Conservation (phyloP, 306 rosid species). For the Macrotyloma uniflorum region DNA sequence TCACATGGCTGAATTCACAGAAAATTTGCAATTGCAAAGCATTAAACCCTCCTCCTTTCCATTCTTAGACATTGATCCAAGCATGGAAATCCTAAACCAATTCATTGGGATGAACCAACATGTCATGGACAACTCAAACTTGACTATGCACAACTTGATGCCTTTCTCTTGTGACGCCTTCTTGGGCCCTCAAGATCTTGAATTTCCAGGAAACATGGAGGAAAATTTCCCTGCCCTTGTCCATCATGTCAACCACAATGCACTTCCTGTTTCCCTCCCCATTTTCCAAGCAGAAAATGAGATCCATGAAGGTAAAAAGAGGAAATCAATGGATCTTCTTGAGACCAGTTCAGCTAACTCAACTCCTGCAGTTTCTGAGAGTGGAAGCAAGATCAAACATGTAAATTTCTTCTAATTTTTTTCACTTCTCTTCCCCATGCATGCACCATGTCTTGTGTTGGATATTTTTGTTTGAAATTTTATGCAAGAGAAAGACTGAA, state of each 20-base stretch:
- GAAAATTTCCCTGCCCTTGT: conserved; percentile 48
- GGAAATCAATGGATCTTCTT: conserved; percentile 55
- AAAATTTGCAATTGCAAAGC: conserved; percentile 64
- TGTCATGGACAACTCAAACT: conserved; percentile 50
- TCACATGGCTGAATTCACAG: conserved; percentile 75
- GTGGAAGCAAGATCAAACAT: conserved; percentile 51
- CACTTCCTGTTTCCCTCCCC: conserved; percentile 35
- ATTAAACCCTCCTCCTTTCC: conserved; percentile 56
- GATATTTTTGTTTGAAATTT: background rate
- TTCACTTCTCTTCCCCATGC: background rate
- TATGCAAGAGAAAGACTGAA: background rate
- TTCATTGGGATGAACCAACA: conserved; percentile 47
- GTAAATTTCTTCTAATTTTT: conserved; percentile 38
- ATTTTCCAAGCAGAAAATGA: conserved; percentile 42
- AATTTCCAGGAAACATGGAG: conserved; percentile 53
- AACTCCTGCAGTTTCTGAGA: conserved; percentile 64
- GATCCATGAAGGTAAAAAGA: conserved; percentile 56
- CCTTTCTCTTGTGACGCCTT: conserved; percentile 59
- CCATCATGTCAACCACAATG: conserved; percentile 41
- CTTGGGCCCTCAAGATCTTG: conserved; percentile 50
- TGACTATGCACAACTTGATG: conserved; percentile 56
- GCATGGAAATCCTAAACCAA: conserved; percentile 57
- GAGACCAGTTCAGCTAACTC: conserved; percentile 70
- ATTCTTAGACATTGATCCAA: conserved; percentile 64
- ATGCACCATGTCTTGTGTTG: background rate